These are phyloP conservation scores for Hippophae tibetana DNA, from an alignment of 306 rosid species.

Conservation along the genomic window DNA sequence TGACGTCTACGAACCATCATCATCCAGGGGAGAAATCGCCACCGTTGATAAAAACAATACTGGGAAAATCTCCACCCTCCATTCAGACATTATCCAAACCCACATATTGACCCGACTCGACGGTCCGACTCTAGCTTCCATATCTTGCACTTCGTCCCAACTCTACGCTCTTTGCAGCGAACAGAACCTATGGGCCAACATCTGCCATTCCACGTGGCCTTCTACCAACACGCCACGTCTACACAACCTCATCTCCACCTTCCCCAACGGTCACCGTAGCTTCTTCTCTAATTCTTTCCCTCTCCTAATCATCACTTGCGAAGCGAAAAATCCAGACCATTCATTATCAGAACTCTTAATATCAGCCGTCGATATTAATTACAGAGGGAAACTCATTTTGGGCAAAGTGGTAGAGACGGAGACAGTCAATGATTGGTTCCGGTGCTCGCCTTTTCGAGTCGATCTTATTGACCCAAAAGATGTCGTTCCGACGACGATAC, in stretches of 20 bases:
- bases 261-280: constrained; percentile 43
- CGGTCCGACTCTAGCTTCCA: constrained; percentile 57
- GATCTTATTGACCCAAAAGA: constrained; percentile 63
- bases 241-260: constrained; percentile 29
- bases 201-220: constrained; percentile 64
- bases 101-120: constrained; percentile 60
- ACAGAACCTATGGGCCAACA: constrained; percentile 40
- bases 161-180: constrained; percentile 33
- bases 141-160: constrained; percentile 41
- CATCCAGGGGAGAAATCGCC: neutral
- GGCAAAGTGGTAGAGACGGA: constrained; percentile 61
- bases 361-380: constrained; percentile 60
- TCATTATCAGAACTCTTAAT: constrained; percentile 14
- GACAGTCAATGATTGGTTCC: constrained; percentile 61
- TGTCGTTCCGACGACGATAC: constrained; percentile 38
- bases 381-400: constrained; percentile 26
- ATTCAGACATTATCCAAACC: constrained; percentile 44
- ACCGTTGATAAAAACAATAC: constrained; percentile 7
- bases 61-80: constrained; percentile 43
- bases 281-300: constrained; percentile 60
- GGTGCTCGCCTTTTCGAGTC: constrained; percentile 58
- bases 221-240: constrained; percentile 49
- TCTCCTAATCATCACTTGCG: constrained; percentile 1
- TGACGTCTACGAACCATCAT: neutral
- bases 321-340: no score